phyloP scores from a whole-genome alignment of 2,329 filamentous ascomycete species.

The Epichloe sp. region DNA sequence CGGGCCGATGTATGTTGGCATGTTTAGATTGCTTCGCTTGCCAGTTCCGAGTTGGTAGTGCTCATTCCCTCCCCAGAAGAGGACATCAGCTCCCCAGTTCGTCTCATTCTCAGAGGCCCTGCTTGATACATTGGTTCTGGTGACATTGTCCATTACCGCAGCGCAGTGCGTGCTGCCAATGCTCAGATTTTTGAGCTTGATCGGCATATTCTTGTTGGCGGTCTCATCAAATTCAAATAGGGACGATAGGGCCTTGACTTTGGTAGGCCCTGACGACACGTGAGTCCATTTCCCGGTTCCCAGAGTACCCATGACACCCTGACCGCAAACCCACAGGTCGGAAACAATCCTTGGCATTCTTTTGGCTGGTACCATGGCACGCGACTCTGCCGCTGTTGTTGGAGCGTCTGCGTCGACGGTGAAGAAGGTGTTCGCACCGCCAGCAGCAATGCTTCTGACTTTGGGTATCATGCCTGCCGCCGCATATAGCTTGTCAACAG shows the following conservation, averaged over 20 bases:
- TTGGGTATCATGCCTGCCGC: constrained; percentile 48
- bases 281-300: constrained; percentile 87
- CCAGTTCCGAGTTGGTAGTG: constrained; percentile 87
- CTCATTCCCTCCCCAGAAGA: constrained; percentile 95
- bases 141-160: constrained; percentile 73
- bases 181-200: constrained; percentile 59
- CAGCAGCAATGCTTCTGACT: constrained; percentile 70
- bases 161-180: constrained; percentile 71
- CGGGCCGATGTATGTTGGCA: constrained; percentile 67
- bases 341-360: constrained; percentile 18
- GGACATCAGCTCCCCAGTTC: constrained; percentile 76
- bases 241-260: constrained; percentile 71
- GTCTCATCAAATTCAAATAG: constrained; percentile 80
- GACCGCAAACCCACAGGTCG: constrained; percentile 79
- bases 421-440: constrained; percentile 78
- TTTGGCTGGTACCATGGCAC: constrained; percentile 17
- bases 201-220: constrained; percentile 55
- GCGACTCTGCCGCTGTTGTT: constrained; percentile 6
- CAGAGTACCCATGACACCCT: constrained; percentile 70
- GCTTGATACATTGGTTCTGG: constrained; percentile 44
- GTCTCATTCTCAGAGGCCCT: constrained; percentile 51
- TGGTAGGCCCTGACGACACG: constrained; percentile 61
- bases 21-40: constrained; percentile 65
- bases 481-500: constrained; percentile 59
- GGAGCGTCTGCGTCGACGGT: constrained; percentile 62